A percentile compares a stretch with the other conserved stretches of the same genome.
These are phyloP conservation scores for Plectranthus barbatus DNA, from an alignment of 257 asterid genomes.

Conservation along the genomic window DNA sequence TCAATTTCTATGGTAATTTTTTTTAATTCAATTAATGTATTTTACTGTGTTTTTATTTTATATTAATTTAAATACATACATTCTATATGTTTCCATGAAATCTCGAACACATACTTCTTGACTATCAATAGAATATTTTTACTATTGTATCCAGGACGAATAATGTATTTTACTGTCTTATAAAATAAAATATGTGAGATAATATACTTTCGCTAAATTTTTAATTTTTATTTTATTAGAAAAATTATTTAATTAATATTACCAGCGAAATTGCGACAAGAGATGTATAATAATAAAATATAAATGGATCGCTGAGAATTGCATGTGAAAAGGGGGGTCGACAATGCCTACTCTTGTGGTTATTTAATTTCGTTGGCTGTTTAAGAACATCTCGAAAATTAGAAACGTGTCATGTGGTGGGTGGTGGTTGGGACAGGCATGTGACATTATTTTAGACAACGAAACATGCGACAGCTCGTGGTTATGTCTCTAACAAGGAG, in stretches of 20 bases:
- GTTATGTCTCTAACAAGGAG: conserved; percentile 48
- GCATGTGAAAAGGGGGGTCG: conserved; percentile 35
- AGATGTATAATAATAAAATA: not conserved
- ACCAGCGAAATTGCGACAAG: not conserved
- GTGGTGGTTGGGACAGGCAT: conserved; percentile 37
- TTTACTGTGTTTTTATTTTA: no score
- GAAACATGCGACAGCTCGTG: conserved; percentile 35
- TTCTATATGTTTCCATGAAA: no score
- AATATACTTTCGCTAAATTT: no score
- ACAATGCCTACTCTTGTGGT: conserved; percentile 20
- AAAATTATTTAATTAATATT: not conserved
- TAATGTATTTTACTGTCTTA: no score
- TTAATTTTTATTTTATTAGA: no score
- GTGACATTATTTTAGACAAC: conserved; percentile 38
- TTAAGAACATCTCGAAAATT: conserved; percentile 17
- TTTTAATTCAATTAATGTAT: no score
- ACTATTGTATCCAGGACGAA: no score
- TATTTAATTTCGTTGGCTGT: conserved; percentile 27
- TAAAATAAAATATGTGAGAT: no score
- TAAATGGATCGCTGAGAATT: not conserved
- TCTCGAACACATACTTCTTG: no score
- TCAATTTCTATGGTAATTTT: no score
- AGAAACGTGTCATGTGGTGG: conserved; percentile 33
- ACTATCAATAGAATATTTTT: no score
- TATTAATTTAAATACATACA: no score